Percentiles rank a stretch among this genome's conserved stretches.
These are phyloP conservation scores for Puccinia coronata DNA, from an alignment of 1,284 basidiomycete species.

Conservation along the genomic window DNA sequence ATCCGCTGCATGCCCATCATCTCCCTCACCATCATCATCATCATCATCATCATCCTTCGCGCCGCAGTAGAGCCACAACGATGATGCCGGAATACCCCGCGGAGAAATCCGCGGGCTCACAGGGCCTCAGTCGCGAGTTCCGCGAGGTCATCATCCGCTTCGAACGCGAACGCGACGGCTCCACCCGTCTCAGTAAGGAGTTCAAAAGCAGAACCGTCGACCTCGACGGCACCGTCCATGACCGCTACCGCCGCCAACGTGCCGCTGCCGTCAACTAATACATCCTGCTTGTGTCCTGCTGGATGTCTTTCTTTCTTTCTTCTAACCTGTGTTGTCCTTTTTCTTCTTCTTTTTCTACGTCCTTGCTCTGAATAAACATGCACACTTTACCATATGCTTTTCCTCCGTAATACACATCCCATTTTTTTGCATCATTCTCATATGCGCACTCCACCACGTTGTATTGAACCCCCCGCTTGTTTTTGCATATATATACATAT, in stretches of 20 bases:
- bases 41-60: neutral
- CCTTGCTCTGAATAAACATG: too few species aligned
- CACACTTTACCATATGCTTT: too few species aligned
- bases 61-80: neutral
- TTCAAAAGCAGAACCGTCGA: constrained; percentile 20
- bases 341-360: too few species aligned
- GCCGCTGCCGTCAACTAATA: constrained; percentile 29
- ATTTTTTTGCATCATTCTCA: too few species aligned
- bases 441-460: too few species aligned
- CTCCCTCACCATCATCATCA: neutral
- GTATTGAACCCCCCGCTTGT: too few species aligned
- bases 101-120: neutral
- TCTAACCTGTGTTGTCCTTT: too few species aligned
- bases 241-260: constrained; percentile 30
- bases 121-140: neutral
- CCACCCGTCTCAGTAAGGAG: neutral
- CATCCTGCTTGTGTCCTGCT: too few species aligned
- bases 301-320: neutral
- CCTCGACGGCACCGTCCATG: constrained; percentile 35
- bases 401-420: too few species aligned
- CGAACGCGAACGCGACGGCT: constrained; percentile 8
- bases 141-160: constrained; percentile 33
- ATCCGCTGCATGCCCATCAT: neutral
- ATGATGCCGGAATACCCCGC: constrained; percentile 3
- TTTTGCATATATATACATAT: neutral